Evolutionary conservation across 805 yeast species (phyloP).

Genomic region (Cyberlindnera japonica): DNA sequence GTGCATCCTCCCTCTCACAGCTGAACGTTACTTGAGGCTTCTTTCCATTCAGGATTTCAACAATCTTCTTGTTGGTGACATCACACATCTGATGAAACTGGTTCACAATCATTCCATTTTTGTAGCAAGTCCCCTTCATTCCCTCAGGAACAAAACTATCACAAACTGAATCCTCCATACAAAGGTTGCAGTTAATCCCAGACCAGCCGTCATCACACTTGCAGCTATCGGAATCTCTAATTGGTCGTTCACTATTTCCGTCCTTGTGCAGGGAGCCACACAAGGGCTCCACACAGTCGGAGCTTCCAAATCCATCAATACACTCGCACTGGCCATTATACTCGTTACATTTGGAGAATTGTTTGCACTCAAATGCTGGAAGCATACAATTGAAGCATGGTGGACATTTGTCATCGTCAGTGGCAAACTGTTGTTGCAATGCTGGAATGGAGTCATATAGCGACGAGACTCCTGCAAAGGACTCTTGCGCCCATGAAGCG

Average conservation of each 20-base stretch:
- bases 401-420: constrained; percentile 51
- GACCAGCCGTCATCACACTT: constrained; percentile 83
- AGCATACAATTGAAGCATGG: constrained; percentile 95
- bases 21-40: constrained; percentile 90
- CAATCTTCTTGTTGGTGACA: constrained; percentile 85
- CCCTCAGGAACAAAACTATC: constrained; percentile 86
- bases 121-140: constrained; percentile 82
- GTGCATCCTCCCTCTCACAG: constrained; percentile 62
- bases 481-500: background rate
- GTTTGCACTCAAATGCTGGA: constrained; percentile 86
- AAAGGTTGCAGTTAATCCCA: constrained; percentile 92
- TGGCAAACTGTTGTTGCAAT: background rate
- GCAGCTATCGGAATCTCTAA: constrained; percentile 52
- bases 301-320: constrained; percentile 88
- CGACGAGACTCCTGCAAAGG: constrained; percentile 1
- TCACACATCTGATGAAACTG: constrained; percentile 88
- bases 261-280: constrained; percentile 81
- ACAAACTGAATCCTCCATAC: constrained; percentile 70
- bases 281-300: constrained; percentile 81
- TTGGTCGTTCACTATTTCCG: constrained; percentile 50
- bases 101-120: constrained; percentile 77
- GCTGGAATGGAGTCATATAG: constrained; percentile 11
- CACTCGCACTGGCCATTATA: constrained; percentile 92
- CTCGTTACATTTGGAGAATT: constrained; percentile 83
- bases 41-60: constrained; percentile 73